Evolutionary conservation across 2,329 filamentous ascomycete species (phyloP).

Genomic region (Colletotrichum chlorophyti): DNA sequence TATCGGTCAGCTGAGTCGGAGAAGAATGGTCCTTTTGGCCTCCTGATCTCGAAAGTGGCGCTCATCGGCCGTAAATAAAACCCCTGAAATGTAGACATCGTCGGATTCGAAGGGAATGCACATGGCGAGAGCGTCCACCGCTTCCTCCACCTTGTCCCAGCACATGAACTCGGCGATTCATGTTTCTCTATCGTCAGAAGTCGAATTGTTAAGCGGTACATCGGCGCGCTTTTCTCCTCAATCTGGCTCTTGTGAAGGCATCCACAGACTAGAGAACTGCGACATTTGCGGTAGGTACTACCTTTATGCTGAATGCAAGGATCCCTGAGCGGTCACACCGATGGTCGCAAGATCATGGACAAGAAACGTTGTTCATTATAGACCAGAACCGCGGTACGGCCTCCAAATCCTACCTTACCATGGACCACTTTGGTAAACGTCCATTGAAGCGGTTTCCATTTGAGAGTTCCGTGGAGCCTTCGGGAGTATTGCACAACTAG

Average conservation of each 20-base stretch:
- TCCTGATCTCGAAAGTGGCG: background rate
- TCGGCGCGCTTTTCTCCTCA: background rate
- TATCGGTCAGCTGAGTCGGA: too few species aligned
- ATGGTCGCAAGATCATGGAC: background rate
- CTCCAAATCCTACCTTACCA: background rate
- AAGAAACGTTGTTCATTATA: too few species aligned
- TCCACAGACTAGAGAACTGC: background rate
- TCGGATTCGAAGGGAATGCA: background rate
- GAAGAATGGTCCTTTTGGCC: background rate
- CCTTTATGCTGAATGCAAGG: background rate
- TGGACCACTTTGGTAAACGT: constrained; percentile 3
- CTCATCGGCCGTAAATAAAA: background rate
- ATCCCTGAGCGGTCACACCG: constrained; percentile 22
- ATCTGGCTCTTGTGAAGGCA: background rate
- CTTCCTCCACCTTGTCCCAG: background rate
- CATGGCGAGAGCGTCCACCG: background rate
- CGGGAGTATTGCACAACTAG: too few species aligned
- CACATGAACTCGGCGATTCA: background rate
- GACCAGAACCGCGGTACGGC: too few species aligned
- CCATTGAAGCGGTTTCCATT: constrained; percentile 2
- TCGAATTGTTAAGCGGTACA: constrained; percentile 24
- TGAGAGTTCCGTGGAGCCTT: background rate
- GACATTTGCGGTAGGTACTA: constrained; percentile 5
- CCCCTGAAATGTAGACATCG: background rate
- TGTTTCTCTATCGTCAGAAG: constrained; percentile 6